phyloP scores from a whole-genome alignment of 768 basidiomycete genomes.

The Boletus sp. region DNA sequence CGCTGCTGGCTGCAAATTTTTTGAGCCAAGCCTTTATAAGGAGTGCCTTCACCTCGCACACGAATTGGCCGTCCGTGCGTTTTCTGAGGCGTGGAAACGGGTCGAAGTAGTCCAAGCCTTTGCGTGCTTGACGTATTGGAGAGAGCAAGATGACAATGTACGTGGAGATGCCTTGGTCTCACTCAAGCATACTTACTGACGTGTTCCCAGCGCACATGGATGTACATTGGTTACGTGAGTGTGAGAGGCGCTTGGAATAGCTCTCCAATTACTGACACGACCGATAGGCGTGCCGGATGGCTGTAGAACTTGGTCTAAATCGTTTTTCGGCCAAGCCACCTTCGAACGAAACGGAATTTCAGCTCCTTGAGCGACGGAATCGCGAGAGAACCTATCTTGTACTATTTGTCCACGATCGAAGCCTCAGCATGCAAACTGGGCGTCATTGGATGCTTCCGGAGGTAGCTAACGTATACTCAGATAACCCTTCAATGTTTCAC shows the following conservation, averaged over 20 bases:
- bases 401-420: slow-evolving; percentile 82
- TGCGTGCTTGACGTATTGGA: slow-evolving; percentile 88
- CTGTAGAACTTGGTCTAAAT: slow-evolving; percentile 80
- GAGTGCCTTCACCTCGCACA: slow-evolving; percentile 70
- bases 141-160: slow-evolving; percentile 81
- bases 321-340: slow-evolving; percentile 59
- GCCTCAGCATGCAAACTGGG: slow-evolving; percentile 83
- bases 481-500: slow-evolving; percentile 11
- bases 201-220: slow-evolving; percentile 69
- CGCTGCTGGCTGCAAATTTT: slow-evolving; percentile 85
- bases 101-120: slow-evolving; percentile 90
- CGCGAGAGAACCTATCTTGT: slow-evolving; percentile 86
- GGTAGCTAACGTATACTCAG: slow-evolving; percentile 26
- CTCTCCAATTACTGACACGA: slow-evolving; percentile 1
- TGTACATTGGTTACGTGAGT: slow-evolving; percentile 81
- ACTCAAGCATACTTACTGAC: slow-evolving; percentile 11
- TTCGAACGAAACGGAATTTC: slow-evolving; percentile 59
- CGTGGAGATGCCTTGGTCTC: slow-evolving; percentile 21
- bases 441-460: slow-evolving; percentile 88
- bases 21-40: slow-evolving; percentile 64
- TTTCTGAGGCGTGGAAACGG: slow-evolving; percentile 73
- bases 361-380: slow-evolving; percentile 74
- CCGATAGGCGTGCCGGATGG: slow-evolving; percentile 78
- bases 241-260: not conserved
- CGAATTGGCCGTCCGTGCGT: slow-evolving; percentile 73